Conservation (phyloP, 108 stramenopile genomes). For the Nitzschia inconspicua region DNA sequence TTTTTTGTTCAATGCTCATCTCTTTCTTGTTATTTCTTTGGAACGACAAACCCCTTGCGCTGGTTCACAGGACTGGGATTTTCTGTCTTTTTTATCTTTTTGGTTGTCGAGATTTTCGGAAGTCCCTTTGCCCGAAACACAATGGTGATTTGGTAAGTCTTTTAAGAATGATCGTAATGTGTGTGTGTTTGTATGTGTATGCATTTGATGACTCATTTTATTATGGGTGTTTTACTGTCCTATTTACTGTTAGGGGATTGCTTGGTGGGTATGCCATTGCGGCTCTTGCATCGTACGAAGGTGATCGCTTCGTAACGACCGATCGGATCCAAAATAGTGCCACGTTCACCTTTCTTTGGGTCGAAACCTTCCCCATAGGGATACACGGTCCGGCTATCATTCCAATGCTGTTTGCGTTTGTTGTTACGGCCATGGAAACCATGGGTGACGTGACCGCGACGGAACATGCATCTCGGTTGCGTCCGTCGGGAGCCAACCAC, state of each 20-base stretch:
- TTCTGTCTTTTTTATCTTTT: conserved; percentile 37
- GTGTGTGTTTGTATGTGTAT: too few relatives aligned
- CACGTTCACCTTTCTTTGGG: conserved; percentile 45
- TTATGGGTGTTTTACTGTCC: background rate
- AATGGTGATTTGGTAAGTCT: conserved; percentile 29
- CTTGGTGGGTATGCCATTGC: conserved; percentile 30
- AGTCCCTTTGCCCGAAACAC: conserved; percentile 21
- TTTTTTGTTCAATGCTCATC: too few relatives aligned
- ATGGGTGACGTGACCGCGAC: conserved; percentile 46
- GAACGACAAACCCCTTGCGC: too few relatives aligned
- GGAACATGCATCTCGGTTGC: conserved; percentile 32
- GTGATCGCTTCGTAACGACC: conserved; percentile 18
- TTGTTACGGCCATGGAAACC: conserved; percentile 52
- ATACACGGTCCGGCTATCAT: conserved; percentile 36
- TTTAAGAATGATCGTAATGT: background rate
- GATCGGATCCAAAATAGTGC: conserved; percentile 32
- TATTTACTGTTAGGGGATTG: conserved; percentile 17
- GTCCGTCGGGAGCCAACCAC: conserved; percentile 24
- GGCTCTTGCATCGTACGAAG: conserved; percentile 18
- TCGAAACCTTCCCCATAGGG: conserved; percentile 42
- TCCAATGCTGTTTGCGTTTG: conserved; percentile 38
- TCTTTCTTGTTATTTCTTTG: too few relatives aligned
- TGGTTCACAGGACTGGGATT: too few relatives aligned
- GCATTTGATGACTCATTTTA: background rate
- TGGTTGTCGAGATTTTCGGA: conserved; percentile 26